phyloP scores from a whole-genome alignment of 192 early-diverging fungal species.

The Coemansia sp. region DNA sequence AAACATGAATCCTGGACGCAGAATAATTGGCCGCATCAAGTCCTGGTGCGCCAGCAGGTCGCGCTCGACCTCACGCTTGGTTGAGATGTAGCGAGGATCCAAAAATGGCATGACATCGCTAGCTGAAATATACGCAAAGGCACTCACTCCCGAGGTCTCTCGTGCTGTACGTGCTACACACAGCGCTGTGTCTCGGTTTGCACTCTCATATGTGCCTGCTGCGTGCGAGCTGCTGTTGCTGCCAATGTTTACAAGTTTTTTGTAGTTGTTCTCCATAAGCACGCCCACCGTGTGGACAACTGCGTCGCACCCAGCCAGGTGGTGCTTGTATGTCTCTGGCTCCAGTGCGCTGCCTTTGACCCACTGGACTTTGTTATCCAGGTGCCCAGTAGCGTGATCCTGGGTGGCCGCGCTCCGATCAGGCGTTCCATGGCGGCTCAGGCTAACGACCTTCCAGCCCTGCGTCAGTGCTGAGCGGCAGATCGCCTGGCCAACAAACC shows the following conservation, averaged over 20 bases:
- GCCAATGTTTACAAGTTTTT: slow-evolving; percentile 54
- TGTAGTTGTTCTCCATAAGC: slow-evolving; percentile 70
- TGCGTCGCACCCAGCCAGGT: slow-evolving; percentile 58
- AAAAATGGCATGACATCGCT: slow-evolving; percentile 63
- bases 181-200: slow-evolving; percentile 73
- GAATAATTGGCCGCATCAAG: slow-evolving; percentile 55
- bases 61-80: slow-evolving; percentile 71
- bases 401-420: not conserved
- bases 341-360: slow-evolving; percentile 63
- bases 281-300: slow-evolving; percentile 75
- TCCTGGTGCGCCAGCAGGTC: slow-evolving; percentile 53
- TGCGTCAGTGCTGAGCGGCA: slow-evolving; percentile 44
- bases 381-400: not conserved
- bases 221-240: slow-evolving; percentile 11
- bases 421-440: slow-evolving; percentile 56
- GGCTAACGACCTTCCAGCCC: slow-evolving; percentile 56
- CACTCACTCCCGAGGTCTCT: slow-evolving; percentile 46
- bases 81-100: slow-evolving; percentile 65
- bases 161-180: slow-evolving; percentile 58
- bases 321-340: slow-evolving; percentile 59
- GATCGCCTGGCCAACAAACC: slow-evolving; percentile 61
- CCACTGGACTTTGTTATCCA: slow-evolving; percentile 40
- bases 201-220: slow-evolving; percentile 59
- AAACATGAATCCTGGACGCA: slow-evolving; percentile 68
- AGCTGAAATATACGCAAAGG: slow-evolving; percentile 72